Percentiles rank a stretch among this genome's conserved stretches.
phyloP scores from a whole-genome alignment of 2,329 filamentous ascomycete species.

The Aspergillus oerlinghausenensis region DNA sequence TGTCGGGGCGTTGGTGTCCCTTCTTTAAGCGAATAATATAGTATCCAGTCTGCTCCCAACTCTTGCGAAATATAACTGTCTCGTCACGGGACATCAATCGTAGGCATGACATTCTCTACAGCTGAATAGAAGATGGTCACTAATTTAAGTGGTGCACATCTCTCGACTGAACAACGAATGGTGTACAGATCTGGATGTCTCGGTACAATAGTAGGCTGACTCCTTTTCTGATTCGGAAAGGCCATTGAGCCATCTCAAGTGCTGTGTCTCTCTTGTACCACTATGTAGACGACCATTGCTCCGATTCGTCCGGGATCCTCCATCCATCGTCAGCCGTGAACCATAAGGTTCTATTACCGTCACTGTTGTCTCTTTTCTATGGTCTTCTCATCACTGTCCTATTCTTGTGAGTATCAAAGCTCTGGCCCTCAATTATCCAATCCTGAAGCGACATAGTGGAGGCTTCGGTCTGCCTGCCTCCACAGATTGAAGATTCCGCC shows the following conservation, averaged over 20 bases:
- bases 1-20: not conserved
- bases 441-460: not conserved
- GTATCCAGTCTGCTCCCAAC: not conserved
- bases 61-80: not conserved
- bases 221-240: conserved; percentile 3
- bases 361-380: not conserved
- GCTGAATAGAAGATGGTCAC: not conserved
- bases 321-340: not conserved
- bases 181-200: not conserved
- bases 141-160: not conserved
- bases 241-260: not conserved
- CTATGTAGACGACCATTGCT: not conserved
- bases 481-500: not conserved
- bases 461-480: not conserved
- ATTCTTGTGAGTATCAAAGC: not conserved
- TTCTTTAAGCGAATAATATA: not conserved
- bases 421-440: not conserved
- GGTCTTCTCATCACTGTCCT: not conserved
- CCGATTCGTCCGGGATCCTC: not conserved
- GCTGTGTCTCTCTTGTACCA: not conserved
- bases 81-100: not conserved
- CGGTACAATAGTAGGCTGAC: not conserved
- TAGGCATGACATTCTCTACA: not conserved
- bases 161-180: not conserved
- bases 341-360: not conserved